Evolutionary conservation across 1,139 yeast species (phyloP).

Genomic region (Saccharomyces hybrid): DNA sequence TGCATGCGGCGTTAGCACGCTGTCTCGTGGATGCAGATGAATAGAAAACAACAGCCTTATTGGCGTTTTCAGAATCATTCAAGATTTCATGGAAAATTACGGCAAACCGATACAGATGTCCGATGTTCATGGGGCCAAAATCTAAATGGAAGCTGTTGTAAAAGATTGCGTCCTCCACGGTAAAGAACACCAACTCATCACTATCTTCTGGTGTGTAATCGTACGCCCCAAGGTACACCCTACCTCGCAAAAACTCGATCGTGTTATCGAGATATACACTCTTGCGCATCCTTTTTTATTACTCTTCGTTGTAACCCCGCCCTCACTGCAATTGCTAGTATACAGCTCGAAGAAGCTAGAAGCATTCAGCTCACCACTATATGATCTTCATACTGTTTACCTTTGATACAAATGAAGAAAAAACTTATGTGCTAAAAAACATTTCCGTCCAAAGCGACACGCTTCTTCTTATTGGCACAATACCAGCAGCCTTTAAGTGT

Average conservation of each 20-base stretch:
- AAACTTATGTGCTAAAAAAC: background rate
- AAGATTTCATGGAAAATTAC: constrained; percentile 86
- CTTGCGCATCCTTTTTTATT: background rate
- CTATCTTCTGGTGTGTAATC: constrained; percentile 75
- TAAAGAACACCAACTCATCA: constrained; percentile 70
- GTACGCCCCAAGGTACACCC: constrained; percentile 86
- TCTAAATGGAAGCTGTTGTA: constrained; percentile 91
- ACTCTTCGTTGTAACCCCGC: background rate
- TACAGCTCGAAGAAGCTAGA: background rate
- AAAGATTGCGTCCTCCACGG: constrained; percentile 85
- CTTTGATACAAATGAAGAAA: background rate
- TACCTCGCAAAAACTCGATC: constrained; percentile 42
- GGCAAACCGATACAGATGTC: constrained; percentile 89
- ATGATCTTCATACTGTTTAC: background rate
- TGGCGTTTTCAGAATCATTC: constrained; percentile 75
- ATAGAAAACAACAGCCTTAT: constrained; percentile 85
- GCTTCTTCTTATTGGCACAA: background rate
- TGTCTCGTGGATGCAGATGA: constrained; percentile 75
- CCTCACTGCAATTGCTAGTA: background rate
- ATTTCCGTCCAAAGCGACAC: background rate
- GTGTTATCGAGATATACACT: constrained; percentile 26
- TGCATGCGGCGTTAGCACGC: constrained; percentile 93
- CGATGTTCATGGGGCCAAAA: constrained; percentile 92
- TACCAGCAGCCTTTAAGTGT: background rate
- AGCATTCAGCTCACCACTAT: background rate